Evolutionary conservation across 306 rosid genomes (phyloP).

Genomic region (Rosa rugosa): DNA sequence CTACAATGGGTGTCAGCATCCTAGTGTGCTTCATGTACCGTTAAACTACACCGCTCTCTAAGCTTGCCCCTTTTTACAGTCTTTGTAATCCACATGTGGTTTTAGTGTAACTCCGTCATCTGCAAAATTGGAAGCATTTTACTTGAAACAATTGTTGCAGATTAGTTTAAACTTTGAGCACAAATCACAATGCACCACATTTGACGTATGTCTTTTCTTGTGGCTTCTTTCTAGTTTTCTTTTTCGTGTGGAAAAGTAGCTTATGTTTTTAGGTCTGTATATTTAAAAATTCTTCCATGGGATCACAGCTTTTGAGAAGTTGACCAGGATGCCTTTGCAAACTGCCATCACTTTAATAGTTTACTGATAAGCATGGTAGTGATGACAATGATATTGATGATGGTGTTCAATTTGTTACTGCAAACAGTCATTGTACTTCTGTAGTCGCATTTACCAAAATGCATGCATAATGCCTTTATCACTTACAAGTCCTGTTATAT

Average conservation of each 20-base stretch:
- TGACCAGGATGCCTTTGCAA: not conserved
- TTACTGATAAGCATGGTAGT: not conserved
- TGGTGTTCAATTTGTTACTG: not conserved
- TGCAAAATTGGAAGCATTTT: not conserved
- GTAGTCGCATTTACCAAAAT: not conserved
- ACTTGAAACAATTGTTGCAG: not conserved
- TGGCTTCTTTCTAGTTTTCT: too few relatives aligned
- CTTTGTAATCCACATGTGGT: not conserved
- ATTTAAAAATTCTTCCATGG: not conserved
- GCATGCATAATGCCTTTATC: not conserved
- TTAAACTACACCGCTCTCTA: not conserved
- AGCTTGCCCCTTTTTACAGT: not conserved
- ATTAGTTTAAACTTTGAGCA: not conserved
- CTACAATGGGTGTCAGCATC: not conserved
- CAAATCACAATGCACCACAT: not conserved
- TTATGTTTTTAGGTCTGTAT: not conserved
- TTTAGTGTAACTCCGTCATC: not conserved
- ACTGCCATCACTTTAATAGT: not conserved
- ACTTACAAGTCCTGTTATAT: not conserved
- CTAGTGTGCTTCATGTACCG: not conserved
- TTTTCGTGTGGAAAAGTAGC: not conserved
- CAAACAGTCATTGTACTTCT: not conserved
- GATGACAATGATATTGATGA: not conserved
- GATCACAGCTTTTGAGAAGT: not conserved
- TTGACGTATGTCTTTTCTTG: not conserved